Percentiles rank a stretch among this genome's conserved stretches.
Conservation (phyloP, 2,329 filamentous ascomycete species). For the Graphilbum sp. region DNA sequence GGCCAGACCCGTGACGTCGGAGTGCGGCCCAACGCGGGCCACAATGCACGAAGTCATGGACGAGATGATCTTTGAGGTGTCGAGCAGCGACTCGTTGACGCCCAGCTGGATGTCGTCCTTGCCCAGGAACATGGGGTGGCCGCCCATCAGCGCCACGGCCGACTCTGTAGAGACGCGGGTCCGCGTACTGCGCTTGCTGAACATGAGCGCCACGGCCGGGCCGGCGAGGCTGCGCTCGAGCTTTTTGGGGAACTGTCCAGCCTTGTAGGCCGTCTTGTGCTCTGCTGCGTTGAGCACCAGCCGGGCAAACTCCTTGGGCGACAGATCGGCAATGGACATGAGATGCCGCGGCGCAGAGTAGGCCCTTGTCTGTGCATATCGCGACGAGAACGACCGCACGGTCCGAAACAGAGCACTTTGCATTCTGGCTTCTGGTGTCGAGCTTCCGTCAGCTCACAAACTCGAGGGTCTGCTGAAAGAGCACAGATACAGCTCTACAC, state of each 20-base stretch:
- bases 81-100: constrained; percentile 88
- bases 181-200: constrained; percentile 87
- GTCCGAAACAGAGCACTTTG: constrained; percentile 11
- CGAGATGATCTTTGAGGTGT: constrained; percentile 85
- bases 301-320: constrained; percentile 59
- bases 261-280: constrained; percentile 63
- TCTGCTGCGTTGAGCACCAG: constrained; percentile 68
- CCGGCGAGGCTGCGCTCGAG: constrained; percentile 50
- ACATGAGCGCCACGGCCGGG: constrained; percentile 85
- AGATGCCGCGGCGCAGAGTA: constrained; percentile 59
- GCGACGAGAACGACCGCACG: constrained; percentile 11
- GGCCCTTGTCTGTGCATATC: constrained; percentile 22
- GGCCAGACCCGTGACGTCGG: constrained; percentile 56
- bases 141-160: constrained; percentile 74
- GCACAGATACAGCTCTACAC: no score
- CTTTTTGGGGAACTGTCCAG: constrained; percentile 30
- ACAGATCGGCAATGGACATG: constrained; percentile 79
- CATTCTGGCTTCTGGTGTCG: constrained; percentile 7
- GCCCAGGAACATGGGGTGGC: constrained; percentile 90
- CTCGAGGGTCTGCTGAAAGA: no score
- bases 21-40: constrained; percentile 60
- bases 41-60: constrained; percentile 80
- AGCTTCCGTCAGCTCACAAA: no score
- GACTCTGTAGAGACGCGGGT: constrained; percentile 89
- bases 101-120: constrained; percentile 94